Conservation (phyloP, 1,139 yeast species). For the Suhomyces panamericanus region DNA sequence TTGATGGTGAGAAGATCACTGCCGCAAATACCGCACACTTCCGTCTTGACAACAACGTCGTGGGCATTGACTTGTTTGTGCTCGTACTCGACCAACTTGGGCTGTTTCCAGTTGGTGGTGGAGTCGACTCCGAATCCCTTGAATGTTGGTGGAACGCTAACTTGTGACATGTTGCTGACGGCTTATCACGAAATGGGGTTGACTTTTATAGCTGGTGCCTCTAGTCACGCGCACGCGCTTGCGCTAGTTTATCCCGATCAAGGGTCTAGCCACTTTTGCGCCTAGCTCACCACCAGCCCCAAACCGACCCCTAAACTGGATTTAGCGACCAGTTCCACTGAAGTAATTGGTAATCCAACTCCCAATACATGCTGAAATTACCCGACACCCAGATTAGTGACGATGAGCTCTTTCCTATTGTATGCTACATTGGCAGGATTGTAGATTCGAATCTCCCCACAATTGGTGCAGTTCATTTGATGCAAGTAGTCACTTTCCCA, state of each 20-base stretch:
- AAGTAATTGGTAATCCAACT: too few species aligned
- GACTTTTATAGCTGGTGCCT: neutral
- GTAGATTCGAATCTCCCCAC: too few species aligned
- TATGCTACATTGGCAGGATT: too few species aligned
- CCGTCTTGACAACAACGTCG: constrained; percentile 37
- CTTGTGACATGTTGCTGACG: constrained; percentile 1
- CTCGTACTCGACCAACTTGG: constrained; percentile 27
- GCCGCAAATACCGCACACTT: constrained; percentile 44
- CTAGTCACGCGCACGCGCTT: neutral
- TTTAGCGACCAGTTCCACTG: neutral
- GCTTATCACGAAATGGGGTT: neutral
- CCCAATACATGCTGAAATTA: too few species aligned
- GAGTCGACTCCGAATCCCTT: constrained; percentile 35
- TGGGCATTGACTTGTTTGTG: constrained; percentile 32
- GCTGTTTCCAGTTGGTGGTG: constrained; percentile 35
- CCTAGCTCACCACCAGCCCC: neutral
- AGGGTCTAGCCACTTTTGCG: neutral
- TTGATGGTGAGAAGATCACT: constrained; percentile 44
- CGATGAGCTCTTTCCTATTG: too few species aligned
- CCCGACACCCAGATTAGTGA: too few species aligned
- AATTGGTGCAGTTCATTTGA: too few species aligned
- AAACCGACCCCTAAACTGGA: neutral
- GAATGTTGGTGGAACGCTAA: constrained; percentile 28
- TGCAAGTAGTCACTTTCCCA: too few species aligned
- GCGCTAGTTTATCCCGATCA: constrained; percentile 6